Conservation (phyloP, 2,329 filamentous ascomycete species). For the Elsinoe batatas region DNA sequence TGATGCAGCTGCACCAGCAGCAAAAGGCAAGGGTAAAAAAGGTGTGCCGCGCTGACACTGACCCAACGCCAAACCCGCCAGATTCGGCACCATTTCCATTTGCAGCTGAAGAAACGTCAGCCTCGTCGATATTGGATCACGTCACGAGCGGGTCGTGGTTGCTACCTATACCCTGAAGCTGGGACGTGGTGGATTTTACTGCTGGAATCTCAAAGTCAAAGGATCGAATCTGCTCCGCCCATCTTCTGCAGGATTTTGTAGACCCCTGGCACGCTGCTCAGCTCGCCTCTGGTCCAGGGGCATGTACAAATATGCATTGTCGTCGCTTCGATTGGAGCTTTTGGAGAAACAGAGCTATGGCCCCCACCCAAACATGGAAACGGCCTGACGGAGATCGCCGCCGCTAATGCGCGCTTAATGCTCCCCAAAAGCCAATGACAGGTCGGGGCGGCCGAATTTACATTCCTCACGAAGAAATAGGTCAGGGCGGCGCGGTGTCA, state of each 20-base stretch:
- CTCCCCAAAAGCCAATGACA: neutral
- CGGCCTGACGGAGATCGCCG: neutral
- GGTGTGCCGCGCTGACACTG: neutral
- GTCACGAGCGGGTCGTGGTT: neutral
- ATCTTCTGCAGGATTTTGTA: neutral
- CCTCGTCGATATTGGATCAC: neutral
- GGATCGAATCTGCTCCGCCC: neutral
- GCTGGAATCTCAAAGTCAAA: neutral
- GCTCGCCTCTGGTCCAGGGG: neutral
- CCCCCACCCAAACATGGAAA: neutral
- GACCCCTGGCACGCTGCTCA: neutral
- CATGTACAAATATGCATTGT: neutral
- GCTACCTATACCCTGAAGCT: neutral
- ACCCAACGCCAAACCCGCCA: neutral
- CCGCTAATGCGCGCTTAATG: neutral
- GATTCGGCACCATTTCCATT: neutral
- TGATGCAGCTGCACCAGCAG: neutral
- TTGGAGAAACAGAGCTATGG: neutral
- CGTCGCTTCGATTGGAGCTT: neutral
- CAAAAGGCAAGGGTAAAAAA: neutral
- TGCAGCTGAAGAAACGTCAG: neutral
- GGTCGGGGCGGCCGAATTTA: neutral
- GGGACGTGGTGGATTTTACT: neutral
- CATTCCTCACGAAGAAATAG: neutral
- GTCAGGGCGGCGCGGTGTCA: neutral